Base-by-base conservation (phyloP, 208 protist genomes). In the Acanthamoeba royreba region DNA sequence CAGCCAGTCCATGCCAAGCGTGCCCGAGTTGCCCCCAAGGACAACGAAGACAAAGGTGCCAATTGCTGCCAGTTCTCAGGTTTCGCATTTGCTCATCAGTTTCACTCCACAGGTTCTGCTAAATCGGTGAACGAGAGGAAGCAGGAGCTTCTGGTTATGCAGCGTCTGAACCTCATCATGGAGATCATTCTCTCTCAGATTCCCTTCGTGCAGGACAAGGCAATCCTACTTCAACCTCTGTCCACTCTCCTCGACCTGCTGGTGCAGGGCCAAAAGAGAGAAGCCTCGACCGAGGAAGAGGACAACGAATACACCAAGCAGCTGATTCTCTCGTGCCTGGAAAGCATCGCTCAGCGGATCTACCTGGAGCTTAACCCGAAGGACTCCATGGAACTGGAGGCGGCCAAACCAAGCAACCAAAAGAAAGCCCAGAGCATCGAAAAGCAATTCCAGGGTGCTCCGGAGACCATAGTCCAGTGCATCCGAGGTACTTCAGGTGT, bases 301-400 rank as follows among this genome's bases (percentile, higher is more conserved):
- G 85, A 91, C 55, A 61, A 91, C 85, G 85, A 91, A 40, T 91
- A 91, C 53, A 91, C 85, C 25, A 91, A 91, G 55, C 85, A 91
- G 85, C 55, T 91, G 25, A 91, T 69, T 25, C 53, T 91, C 15
- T 72, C 85, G 17, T 61, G 46, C 33, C 25, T 69, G 53, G 85
- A 91, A 40, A 69, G 53, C 40, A 69, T 91, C 35, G 69, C 53
- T 2, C 85, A 91, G 52, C 19, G 31, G 42, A 49, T 87, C 15
- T 58, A 87, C 31, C 31, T 28, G 31, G 77, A 87, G 1, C 11
- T 87, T 13, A 28, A 61, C 77, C n/a, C 43, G 31, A 58, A 61
- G 77, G 77, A 87, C 38, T n/a, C 63, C 33, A 35, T 43, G 43
- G 9, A 87, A 25, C 46, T 1, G 3, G 7, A 25, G 1, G 31